Conservation (phyloP, 768 basidiomycete species). For the Lactarius deliciosus region DNA sequence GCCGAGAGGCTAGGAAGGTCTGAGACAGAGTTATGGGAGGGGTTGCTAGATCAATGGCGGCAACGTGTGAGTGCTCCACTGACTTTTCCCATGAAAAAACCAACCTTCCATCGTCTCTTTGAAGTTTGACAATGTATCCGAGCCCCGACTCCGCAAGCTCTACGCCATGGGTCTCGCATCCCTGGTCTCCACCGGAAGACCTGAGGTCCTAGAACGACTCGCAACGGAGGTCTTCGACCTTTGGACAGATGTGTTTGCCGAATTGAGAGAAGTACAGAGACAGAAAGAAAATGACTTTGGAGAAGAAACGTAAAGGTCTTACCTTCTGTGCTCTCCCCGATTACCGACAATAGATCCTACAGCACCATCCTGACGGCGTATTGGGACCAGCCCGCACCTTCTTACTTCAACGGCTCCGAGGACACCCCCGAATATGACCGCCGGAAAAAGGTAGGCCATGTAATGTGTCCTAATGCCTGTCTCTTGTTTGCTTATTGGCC, state of each 20-base stretch:
- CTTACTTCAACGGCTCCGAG: constrained; percentile 62
- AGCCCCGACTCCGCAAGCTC: constrained; percentile 81
- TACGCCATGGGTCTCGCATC: constrained; percentile 78
- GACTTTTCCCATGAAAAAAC: neutral
- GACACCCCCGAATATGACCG: constrained; percentile 77
- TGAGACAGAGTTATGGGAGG: constrained; percentile 60
- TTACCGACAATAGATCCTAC: neutral
- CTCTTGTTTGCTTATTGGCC: neutral
- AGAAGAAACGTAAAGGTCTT: constrained; percentile 15
- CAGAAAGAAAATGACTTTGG: constrained; percentile 32
- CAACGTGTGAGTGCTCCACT: constrained; percentile 52
- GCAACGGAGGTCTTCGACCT: constrained; percentile 77
- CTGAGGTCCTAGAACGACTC: constrained; percentile 70
- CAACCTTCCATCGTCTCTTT: constrained; percentile 5
- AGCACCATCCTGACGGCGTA: constrained; percentile 50
- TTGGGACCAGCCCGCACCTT: constrained; percentile 68
- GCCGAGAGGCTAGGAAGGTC: constrained; percentile 47
- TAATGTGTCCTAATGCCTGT: neutral
- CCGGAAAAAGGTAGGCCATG: constrained; percentile 58
- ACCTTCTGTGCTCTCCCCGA: neutral
- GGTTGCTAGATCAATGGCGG: constrained; percentile 79
- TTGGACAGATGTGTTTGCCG: constrained; percentile 88
- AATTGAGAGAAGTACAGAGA: constrained; percentile 67
- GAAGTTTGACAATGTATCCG: constrained; percentile 90
- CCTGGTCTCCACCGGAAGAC: constrained; percentile 71